Evolutionary conservation across 306 rosid species (phyloP).

Genomic region (Cicer bijugum): DNA sequence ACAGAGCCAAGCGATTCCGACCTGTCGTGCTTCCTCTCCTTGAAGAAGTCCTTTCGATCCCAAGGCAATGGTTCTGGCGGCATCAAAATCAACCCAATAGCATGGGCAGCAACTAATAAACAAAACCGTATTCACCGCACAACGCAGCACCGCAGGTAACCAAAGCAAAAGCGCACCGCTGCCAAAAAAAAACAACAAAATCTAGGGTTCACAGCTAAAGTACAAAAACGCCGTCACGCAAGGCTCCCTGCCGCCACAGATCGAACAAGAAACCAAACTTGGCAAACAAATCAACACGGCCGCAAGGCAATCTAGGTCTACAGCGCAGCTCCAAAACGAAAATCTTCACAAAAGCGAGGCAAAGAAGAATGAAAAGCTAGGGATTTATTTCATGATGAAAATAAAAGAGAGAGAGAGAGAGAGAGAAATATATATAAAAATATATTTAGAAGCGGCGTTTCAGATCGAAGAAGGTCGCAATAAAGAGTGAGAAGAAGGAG

Average conservation of each 20-base stretch:
- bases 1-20: slow-evolving; percentile 80
- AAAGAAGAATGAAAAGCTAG: background rate
- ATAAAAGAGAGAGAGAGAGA: background rate
- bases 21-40: slow-evolving; percentile 98
- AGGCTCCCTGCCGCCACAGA: slow-evolving; percentile 42
- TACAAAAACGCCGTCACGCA: background rate
- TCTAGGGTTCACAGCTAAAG: slow-evolving; percentile 49
- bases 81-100: slow-evolving; percentile 84
- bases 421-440: background rate
- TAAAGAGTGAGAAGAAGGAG: slow-evolving; percentile 18
- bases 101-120: slow-evolving; percentile 67
- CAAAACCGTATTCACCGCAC: slow-evolving; percentile 44
- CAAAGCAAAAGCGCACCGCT: slow-evolving; percentile 21
- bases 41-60: slow-evolving; percentile 97
- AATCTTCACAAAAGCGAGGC: background rate
- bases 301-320: slow-evolving; percentile 48
- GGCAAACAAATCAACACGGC: slow-evolving; percentile 45
- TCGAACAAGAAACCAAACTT: slow-evolving; percentile 47
- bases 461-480: slow-evolving; percentile 48
- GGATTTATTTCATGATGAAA: background rate
- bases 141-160: background rate
- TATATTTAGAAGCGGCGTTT: slow-evolving; percentile 40
- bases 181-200: slow-evolving; percentile 30
- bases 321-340: background rate
- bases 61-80: slow-evolving; percentile 99